Percentiles rank a stretch among this genome's conserved stretches.
Conservation (phyloP, 2,329 filamentous ascomycete genomes). For the Fusarium sp. region DNA sequence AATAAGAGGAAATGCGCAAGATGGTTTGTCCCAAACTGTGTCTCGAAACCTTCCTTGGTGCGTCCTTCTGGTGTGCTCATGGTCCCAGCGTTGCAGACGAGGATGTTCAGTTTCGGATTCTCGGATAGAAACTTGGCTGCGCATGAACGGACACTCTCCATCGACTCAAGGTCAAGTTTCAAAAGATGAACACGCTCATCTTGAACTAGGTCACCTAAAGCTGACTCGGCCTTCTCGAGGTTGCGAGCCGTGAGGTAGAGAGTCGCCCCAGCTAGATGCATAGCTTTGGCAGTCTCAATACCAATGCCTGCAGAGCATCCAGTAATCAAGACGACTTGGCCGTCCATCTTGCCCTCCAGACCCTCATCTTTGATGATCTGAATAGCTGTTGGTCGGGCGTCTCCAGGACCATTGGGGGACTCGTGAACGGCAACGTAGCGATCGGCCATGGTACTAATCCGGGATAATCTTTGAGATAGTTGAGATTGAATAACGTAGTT, state of each 20-base stretch:
- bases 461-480: fast-evolving
- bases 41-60: not conserved
- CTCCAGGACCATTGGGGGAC: not conserved
- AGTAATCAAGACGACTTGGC: not conserved
- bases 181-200: not conserved
- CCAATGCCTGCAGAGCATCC: not conserved
- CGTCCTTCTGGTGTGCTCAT: constrained; percentile 6
- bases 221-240: not conserved
- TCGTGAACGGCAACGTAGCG: constrained; percentile 10
- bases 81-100: constrained; percentile 11
- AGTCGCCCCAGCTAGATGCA: not conserved
- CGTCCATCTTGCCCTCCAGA: fast-evolving
- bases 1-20: not conserved
- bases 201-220: not conserved
- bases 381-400: not conserved
- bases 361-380: constrained; percentile 9
- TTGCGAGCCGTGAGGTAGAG: constrained; percentile 3
- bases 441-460: not conserved
- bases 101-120: not conserved
- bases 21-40: constrained; percentile 8
- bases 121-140: not conserved
- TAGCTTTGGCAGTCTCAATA: not conserved
- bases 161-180: not conserved
- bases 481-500: too few relatives aligned
- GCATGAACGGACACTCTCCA: not conserved